Evolutionary conservation across 2,329 filamentous ascomycete genomes (phyloP).

Genomic region (Aspergillus versicolor): DNA sequence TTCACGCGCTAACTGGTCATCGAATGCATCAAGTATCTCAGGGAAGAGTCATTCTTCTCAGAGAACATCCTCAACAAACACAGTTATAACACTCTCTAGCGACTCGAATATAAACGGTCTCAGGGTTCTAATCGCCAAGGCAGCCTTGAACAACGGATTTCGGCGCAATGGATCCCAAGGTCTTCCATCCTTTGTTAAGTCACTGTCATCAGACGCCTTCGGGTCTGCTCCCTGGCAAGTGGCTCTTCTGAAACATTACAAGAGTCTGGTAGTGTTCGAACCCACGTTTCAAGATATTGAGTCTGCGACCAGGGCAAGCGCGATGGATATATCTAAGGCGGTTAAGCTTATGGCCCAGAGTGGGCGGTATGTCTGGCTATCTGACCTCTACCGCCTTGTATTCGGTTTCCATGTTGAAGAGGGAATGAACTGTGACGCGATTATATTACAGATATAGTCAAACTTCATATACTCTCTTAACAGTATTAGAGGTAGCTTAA

Average conservation of each 20-base stretch:
- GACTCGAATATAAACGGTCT: conserved; percentile 75
- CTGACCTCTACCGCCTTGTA: conserved; percentile 78
- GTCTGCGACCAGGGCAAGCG: conserved; percentile 42
- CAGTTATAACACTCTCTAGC: conserved; percentile 53
- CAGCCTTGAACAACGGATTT: conserved; percentile 82
- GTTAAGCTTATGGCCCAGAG: conserved; percentile 72
- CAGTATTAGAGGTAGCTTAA: not conserved
- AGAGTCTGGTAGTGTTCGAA: conserved; percentile 74
- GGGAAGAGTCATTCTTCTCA: conserved; percentile 69
- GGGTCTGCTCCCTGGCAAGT: conserved; percentile 70
- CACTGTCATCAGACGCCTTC: conserved; percentile 74
- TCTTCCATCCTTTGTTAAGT: conserved; percentile 73
- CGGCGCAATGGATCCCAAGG: conserved; percentile 58
- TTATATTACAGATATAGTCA: conserved; percentile 38
- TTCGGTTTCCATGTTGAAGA: conserved; percentile 84
- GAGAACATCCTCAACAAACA: conserved; percentile 47
- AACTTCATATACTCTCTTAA: not conserved
- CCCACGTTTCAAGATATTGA: conserved; percentile 57
- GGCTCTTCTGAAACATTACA: conserved; percentile 73
- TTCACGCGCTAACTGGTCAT: conserved; percentile 63
- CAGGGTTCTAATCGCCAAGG: conserved; percentile 77
- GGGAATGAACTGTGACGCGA: conserved; percentile 64
- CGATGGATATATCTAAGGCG: conserved; percentile 76
- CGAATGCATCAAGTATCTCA: conserved; percentile 74
- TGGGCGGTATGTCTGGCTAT: conserved; percentile 73